Conservation (phyloP, 2,329 filamentous ascomycete genomes). For the Ophiostoma tasmaniense region DNA sequence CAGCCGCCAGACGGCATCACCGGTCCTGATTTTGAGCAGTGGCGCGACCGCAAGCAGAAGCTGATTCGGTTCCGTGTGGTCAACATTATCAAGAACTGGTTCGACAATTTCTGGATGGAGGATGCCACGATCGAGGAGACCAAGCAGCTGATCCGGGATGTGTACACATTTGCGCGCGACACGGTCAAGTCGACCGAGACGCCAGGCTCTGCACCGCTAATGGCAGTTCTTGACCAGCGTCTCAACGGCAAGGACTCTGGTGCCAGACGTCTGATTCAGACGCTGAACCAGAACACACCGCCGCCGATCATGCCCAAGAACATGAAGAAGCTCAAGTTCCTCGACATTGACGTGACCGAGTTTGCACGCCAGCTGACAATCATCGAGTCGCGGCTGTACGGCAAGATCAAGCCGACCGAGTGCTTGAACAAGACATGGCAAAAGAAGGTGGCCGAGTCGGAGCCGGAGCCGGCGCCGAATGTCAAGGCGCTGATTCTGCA, state of each 20-base stretch:
- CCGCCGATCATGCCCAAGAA: constrained; percentile 93
- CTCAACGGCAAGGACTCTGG: constrained; percentile 80
- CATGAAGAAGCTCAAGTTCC: constrained; percentile 98
- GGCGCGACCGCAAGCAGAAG: constrained; percentile 92
- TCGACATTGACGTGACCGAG: constrained; percentile 91
- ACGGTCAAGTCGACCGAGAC: constrained; percentile 90
- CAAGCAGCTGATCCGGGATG: constrained; percentile 74
- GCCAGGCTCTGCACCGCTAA: constrained; percentile 73
- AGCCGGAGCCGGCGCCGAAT: constrained; percentile 80
- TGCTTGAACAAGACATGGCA: constrained; percentile 99
- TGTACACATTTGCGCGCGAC: constrained; percentile 85
- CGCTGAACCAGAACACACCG: constrained; percentile 72
- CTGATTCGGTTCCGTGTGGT: constrained; percentile 88
- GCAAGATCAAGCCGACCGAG: constrained; percentile 91
- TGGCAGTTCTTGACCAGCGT: constrained; percentile 81
- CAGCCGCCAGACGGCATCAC: constrained; percentile 79
- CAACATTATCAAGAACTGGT: constrained; percentile 97
- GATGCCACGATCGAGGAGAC: constrained; percentile 69
- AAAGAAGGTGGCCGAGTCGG: constrained; percentile 78
- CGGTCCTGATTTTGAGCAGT: constrained; percentile 68
- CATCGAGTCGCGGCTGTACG: constrained; percentile 89
- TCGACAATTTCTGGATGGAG: constrained; percentile 99
- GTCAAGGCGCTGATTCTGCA: constrained; percentile 95
- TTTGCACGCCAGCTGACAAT: constrained; percentile 97
- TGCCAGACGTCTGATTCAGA: constrained; percentile 78